Percentiles rank a stretch among this genome's conserved stretches.
Evolutionary conservation across 768 basidiomycete species (phyloP).

Genomic region (Russula virescens): DNA sequence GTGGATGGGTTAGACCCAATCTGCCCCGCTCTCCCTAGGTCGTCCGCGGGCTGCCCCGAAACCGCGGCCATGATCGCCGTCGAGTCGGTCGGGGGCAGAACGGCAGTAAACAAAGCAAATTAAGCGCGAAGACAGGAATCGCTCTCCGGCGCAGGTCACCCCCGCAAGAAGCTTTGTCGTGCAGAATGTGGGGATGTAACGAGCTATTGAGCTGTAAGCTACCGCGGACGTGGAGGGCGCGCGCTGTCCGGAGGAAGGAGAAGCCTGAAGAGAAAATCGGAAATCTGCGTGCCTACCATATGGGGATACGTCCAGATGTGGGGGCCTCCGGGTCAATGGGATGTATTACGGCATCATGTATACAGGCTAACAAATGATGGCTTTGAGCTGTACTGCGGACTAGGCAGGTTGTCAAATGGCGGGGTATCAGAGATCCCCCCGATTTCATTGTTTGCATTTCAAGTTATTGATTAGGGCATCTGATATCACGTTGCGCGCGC

Average conservation of each 20-base stretch:
- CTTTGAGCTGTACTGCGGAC: background rate
- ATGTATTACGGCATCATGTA: constrained; percentile 8
- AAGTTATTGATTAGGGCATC: background rate
- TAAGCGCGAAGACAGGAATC: background rate
- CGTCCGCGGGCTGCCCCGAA: background rate
- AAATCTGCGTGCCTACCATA: background rate
- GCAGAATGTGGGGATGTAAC: background rate
- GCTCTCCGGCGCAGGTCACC: no score
- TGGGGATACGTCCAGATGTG: background rate
- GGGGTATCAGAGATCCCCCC: constrained; percentile 3
- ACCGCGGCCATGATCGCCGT: background rate
- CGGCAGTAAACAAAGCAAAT: background rate
- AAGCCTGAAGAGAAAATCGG: background rate
- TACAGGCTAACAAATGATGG: background rate
- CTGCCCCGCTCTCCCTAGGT: background rate
- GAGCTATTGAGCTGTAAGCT: background rate
- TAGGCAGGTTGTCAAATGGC: background rate
- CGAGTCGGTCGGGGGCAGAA: background rate
- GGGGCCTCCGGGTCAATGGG: background rate
- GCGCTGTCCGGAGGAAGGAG: background rate
- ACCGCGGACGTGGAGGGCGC: background rate
- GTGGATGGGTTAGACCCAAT: background rate
- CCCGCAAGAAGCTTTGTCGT: no score
- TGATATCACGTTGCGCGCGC: constrained; percentile 11
- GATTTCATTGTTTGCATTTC: constrained; percentile 1